A percentile compares a stretch with the other conserved stretches of the same genome.
phyloP scores from a whole-genome alignment of 1,139 yeast genomes.

The Pichia norvegensis region DNA sequence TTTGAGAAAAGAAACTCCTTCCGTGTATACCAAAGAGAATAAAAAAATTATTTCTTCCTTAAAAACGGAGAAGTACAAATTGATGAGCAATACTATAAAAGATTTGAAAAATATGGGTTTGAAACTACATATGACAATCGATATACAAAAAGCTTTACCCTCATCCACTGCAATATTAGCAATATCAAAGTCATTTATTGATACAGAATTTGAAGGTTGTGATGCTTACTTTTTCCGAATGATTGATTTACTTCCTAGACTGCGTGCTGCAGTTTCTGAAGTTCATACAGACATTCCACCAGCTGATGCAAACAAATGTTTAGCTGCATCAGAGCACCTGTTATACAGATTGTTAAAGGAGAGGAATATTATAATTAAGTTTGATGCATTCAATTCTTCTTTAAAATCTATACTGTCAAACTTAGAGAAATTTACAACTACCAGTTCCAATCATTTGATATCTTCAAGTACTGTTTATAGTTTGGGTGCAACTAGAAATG shows the following conservation, averaged over 20 bases:
- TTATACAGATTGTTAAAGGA: constrained; percentile 45
- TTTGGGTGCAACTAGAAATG: background rate
- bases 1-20: constrained; percentile 72
- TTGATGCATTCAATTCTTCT: constrained; percentile 3
- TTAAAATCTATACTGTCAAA: constrained; percentile 2
- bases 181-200: constrained; percentile 41
- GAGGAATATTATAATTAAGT: constrained; percentile 38
- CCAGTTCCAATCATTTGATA: constrained; percentile 1
- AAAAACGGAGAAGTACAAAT: constrained; percentile 69
- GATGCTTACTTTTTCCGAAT: constrained; percentile 63
- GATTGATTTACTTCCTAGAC: constrained; percentile 71
- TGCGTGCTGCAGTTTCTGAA: constrained; percentile 56
- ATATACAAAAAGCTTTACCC: constrained; percentile 53
- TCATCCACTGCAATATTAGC: constrained; percentile 59
- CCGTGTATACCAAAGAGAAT: constrained; percentile 57
- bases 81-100: constrained; percentile 67
- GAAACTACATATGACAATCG: constrained; percentile 56
- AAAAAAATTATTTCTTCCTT: constrained; percentile 67
- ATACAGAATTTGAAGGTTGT: constrained; percentile 34
- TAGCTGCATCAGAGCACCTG: constrained; percentile 74
- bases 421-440: constrained; percentile 11
- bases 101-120: constrained; percentile 73
- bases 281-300: constrained; percentile 71
- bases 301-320: constrained; percentile 65
- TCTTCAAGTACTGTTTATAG: background rate